Evolutionary conservation across 345 rosid genomes (phyloP).

Genomic region (Moricandia moricandioides): DNA sequence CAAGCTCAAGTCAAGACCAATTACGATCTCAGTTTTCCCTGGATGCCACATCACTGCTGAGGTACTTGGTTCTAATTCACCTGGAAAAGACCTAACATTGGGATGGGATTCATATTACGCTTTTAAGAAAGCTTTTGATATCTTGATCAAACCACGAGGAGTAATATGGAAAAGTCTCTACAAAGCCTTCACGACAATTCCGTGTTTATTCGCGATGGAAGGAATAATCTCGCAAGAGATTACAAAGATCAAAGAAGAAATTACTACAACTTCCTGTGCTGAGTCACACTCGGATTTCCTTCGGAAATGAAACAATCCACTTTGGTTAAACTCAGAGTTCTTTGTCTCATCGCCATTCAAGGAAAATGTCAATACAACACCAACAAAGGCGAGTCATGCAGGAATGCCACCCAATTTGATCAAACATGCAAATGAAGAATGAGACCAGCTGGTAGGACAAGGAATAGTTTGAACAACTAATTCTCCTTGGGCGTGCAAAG

Average conservation of each 20-base stretch:
- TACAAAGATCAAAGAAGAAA: background rate
- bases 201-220: background rate
- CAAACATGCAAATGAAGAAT: background rate
- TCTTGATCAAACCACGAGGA: no score
- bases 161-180: no score
- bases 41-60: no score
- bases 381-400: background rate
- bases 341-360: background rate
- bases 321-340: background rate
- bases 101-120: no score
- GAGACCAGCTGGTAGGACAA: no score
- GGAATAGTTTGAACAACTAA: no score
- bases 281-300: background rate
- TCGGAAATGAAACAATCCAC: background rate
- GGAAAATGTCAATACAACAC: background rate
- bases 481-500: background rate
- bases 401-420: background rate
- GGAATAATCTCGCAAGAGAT: background rate
- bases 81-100: no score
- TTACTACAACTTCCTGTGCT: background rate
- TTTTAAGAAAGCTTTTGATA: no score
- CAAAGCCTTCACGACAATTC: background rate
- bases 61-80: no score
- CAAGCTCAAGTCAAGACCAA: background rate
- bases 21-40: background rate